A percentile compares a stretch with the other conserved stretches of the same genome.
phyloP scores from a whole-genome alignment of 805 yeast species.

The Candida jianshihensis region DNA sequence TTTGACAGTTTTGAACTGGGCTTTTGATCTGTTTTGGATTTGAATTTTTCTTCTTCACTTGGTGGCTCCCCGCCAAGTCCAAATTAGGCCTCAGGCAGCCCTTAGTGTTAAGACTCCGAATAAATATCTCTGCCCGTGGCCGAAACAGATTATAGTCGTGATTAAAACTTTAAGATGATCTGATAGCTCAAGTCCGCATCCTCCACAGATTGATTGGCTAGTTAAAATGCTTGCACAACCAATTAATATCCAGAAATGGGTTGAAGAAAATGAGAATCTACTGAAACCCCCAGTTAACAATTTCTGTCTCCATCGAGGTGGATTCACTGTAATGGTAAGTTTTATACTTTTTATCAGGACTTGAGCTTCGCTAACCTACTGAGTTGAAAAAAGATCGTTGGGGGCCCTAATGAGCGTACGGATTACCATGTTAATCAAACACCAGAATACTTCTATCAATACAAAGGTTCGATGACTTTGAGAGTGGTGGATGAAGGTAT shows the following conservation, averaged over 20 bases:
- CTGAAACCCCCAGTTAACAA: slow-evolving; percentile 91
- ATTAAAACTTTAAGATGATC: too few species aligned
- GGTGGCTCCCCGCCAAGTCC: too few species aligned
- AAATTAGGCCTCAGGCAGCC: too few species aligned
- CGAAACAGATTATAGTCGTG: too few species aligned
- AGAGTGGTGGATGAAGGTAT: slow-evolving; percentile 75
- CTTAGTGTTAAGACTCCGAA: too few species aligned
- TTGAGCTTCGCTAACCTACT: too few species aligned
- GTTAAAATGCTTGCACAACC: slow-evolving; percentile 52
- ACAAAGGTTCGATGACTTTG: slow-evolving; percentile 79
- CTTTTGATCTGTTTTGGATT: not conserved
- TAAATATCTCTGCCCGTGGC: too few species aligned
- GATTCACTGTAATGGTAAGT: slow-evolving; percentile 76
- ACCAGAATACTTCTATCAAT: slow-evolving; percentile 88
- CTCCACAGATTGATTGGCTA: too few species aligned
- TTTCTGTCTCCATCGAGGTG: slow-evolving; percentile 84
- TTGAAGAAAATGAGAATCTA: slow-evolving; percentile 64
- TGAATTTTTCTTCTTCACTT: not conserved
- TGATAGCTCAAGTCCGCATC: too few species aligned
- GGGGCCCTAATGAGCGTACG: slow-evolving; percentile 92
- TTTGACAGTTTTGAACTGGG: not conserved
- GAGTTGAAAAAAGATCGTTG: slow-evolving; percentile 57
- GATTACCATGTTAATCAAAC: slow-evolving; percentile 93
- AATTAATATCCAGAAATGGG: slow-evolving; percentile 75
- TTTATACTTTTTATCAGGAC: not conserved